Conservation (phyloP, 2,329 filamentous ascomycete genomes). For the Periconia macrospinosa region DNA sequence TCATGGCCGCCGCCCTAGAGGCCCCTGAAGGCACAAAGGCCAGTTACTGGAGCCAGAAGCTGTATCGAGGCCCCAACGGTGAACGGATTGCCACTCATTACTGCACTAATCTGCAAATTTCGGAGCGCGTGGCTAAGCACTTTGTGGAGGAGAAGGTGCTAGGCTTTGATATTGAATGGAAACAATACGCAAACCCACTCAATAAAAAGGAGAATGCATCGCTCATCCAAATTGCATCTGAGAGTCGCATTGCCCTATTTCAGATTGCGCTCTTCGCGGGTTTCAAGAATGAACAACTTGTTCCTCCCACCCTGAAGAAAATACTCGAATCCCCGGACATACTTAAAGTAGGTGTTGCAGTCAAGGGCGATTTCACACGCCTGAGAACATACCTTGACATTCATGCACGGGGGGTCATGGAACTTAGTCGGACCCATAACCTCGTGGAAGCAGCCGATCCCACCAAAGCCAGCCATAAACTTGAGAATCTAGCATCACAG, state of each 20-base stretch:
- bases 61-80: conserved; percentile 63
- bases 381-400: conserved; percentile 64
- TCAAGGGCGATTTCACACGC: conserved; percentile 66
- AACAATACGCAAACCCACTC: conserved; percentile 34
- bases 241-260: conserved; percentile 76
- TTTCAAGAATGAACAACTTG: conserved; percentile 54
- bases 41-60: conserved; percentile 65
- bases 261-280: conserved; percentile 64
- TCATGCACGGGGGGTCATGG: conserved; percentile 68
- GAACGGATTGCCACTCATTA: conserved; percentile 73
- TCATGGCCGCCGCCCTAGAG: conserved; percentile 29
- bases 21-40: conserved; percentile 32
- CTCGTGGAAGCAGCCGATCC: conserved; percentile 61
- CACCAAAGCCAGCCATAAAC: conserved; percentile 53
- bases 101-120: conserved; percentile 67
- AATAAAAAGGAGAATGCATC: conserved; percentile 81
- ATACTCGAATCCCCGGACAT: conserved; percentile 73
- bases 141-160: conserved; percentile 72
- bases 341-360: conserved; percentile 75
- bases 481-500: conserved; percentile 69
- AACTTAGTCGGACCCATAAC: conserved; percentile 81
- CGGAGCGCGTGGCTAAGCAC: conserved; percentile 68
- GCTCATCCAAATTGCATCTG: conserved; percentile 79
- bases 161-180: conserved; percentile 94
- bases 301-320: conserved; percentile 68